Evolutionary conservation across 2,329 filamentous ascomycete genomes (phyloP), one percentile per base, ranked within the genome.

Genomic region (Aspergillus proliferans): DNA sequence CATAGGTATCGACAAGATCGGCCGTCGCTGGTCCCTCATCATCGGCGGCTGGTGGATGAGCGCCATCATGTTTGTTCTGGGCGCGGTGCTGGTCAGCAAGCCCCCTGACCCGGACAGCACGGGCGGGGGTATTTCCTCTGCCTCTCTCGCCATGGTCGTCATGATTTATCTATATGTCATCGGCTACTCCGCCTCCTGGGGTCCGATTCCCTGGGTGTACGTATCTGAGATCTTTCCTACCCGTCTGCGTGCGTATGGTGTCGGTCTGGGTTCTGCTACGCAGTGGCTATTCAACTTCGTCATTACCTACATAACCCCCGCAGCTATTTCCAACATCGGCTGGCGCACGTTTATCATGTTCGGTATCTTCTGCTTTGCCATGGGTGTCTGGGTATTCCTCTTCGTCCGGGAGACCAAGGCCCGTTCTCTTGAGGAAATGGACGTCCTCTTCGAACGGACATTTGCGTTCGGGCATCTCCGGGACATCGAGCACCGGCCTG

Each of bases 141-240:
- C 65, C 4, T 65, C 63, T 3, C 62, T 61, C 45, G 64, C 61
- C 19, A 66, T 68, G 60, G 61, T 78, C 44, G 70, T 73, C 7
- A 77, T 79, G 62, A 69, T 78, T 46, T 78, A 76, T 60, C 72
- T 79, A 3, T 41, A 41, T 6, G 39, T 41, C 8, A 63, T 64
- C 26, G 55, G 60, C 6, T 64, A 63, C 42, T 58, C 52, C 9
- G 49, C 54, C 19, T 62, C 58, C 2, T 62, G 59, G 58, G 59
- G 59, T 15, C 63, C 62, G 12, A 59, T 57, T 6, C 66, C 66
- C 1, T 69, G 65, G 66, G 65, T 66, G 4, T 67, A 66, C 43
- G 51, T 68, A 3, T 14, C 9, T 14, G 38, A 68, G 58, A 70
- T 71, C 42, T 70, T 72, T 58, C 68, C 69, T 5, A 71, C 66